Evolutionary conservation across 805 yeast genomes (phyloP).

Genomic region (Schwanniomyces vanrijiae): DNA sequence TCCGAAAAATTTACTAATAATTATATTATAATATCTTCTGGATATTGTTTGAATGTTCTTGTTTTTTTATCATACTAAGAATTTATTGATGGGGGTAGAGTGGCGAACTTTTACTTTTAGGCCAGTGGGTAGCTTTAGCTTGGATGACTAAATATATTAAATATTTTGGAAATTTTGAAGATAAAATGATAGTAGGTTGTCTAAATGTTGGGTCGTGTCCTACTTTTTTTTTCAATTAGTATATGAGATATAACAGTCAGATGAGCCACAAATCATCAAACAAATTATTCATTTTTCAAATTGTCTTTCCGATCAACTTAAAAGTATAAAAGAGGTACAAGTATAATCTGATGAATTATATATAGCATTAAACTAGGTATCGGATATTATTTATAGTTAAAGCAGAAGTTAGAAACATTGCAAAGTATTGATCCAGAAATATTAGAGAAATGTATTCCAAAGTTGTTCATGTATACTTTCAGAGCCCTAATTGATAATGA

Average conservation of each 20-base stretch:
- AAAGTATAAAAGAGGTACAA: constrained; percentile 30
- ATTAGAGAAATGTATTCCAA: constrained; percentile 16
- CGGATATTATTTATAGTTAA: constrained; percentile 7
- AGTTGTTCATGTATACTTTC: constrained; percentile 28
- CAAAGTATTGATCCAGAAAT: constrained; percentile 13
- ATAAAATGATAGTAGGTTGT: constrained; percentile 44
- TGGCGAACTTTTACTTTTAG: constrained; percentile 43
- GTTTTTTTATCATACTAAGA: constrained; percentile 3
- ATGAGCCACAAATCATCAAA: constrained; percentile 38
- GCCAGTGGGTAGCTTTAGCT: constrained; percentile 45
- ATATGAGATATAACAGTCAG: constrained; percentile 42
- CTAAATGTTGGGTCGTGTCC: constrained; percentile 46
- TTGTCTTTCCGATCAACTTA: constrained; percentile 38
- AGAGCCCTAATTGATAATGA: constrained; percentile 41
- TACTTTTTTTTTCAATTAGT: constrained; percentile 42
- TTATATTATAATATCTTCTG: constrained; percentile 4
- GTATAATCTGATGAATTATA: constrained; percentile 36
- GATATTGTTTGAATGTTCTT: constrained; percentile 4
- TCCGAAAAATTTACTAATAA: constrained; percentile 1
- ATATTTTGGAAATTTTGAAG: constrained; percentile 48
- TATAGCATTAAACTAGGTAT: constrained; percentile 22
- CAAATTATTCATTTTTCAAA: constrained; percentile 37
- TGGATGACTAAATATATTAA: constrained; percentile 46
- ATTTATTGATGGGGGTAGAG: background rate
- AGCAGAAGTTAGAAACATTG: constrained; percentile 14